These are phyloP conservation scores for Bipolaris victoriae DNA, from an alignment of 2,329 filamentous ascomycete genomes.

Conservation along the genomic window DNA sequence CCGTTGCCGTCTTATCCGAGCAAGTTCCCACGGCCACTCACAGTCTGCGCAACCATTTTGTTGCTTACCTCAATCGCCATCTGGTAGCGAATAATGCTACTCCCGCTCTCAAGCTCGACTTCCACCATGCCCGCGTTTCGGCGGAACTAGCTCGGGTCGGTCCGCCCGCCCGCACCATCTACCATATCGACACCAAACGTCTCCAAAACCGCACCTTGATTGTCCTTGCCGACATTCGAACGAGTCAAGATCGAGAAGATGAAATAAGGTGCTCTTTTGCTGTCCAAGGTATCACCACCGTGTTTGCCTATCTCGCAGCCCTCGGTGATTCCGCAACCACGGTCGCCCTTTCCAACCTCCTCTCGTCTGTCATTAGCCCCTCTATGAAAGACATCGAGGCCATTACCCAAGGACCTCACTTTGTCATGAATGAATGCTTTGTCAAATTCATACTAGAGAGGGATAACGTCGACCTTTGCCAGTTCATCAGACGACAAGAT, in stretches of 20 bases:
- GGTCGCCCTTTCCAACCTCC: slow-evolving; percentile 16
- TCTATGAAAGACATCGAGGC: slow-evolving; percentile 28
- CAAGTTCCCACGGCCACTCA: slow-evolving; percentile 30
- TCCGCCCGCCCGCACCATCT: slow-evolving; percentile 13
- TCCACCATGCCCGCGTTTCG: slow-evolving; percentile 11
- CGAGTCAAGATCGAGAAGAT: slow-evolving; percentile 22
- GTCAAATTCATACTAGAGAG: slow-evolving; percentile 26
- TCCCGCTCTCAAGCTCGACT: slow-evolving; percentile 30
- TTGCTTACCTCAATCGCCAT: slow-evolving; percentile 33
- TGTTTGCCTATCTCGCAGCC: slow-evolving; percentile 29
- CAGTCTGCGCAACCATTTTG: slow-evolving; percentile 30
- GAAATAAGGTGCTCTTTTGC: slow-evolving; percentile 19
- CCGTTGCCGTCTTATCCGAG: slow-evolving; percentile 34
- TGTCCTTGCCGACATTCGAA: slow-evolving; percentile 27
- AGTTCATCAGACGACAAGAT: slow-evolving; percentile 31
- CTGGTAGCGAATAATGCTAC: slow-evolving; percentile 23
- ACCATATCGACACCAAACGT: slow-evolving; percentile 26
- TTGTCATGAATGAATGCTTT: slow-evolving; percentile 31
- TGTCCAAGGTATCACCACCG: slow-evolving; percentile 11
- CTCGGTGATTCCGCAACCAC: slow-evolving; percentile 12
- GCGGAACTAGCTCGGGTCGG: slow-evolving; percentile 12
- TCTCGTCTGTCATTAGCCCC: slow-evolving; percentile 25
- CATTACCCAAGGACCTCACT: slow-evolving; percentile 19
- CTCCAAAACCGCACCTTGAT: slow-evolving; percentile 21
- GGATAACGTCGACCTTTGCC: slow-evolving; percentile 28